Evolutionary conservation across 306 rosid genomes (phyloP).

Genomic region (Luffa acutangula): DNA sequence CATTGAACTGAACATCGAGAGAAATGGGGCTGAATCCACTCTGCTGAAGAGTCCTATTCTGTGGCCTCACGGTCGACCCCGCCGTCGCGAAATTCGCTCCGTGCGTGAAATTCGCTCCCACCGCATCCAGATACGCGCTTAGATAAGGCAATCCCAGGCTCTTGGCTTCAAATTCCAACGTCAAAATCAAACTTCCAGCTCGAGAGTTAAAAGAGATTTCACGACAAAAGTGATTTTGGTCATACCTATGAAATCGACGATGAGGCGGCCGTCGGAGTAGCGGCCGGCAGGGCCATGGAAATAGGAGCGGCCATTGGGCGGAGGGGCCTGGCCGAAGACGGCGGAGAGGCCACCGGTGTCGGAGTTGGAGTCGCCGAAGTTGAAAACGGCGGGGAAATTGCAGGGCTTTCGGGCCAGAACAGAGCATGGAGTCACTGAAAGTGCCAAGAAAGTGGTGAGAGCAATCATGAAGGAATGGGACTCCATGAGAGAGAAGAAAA

Average conservation of each 20-base stretch:
- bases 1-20: constrained; percentile 40
- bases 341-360: constrained; percentile 95
- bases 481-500: background rate
- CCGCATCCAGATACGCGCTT: constrained; percentile 57
- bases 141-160: constrained; percentile 39
- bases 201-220: too few species aligned
- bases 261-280: constrained; percentile 76
- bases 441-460: constrained; percentile 11
- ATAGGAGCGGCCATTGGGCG: constrained; percentile 56
- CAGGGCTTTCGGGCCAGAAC: constrained; percentile 19
- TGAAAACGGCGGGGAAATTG: constrained; percentile 68
- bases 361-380: constrained; percentile 87
- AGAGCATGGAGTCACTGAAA: constrained; percentile 18
- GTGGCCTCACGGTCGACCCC: constrained; percentile 61
- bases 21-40: constrained; percentile 69
- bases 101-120: constrained; percentile 54
- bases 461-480: constrained; percentile 6
- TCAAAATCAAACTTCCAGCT: background rate
- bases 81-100: constrained; percentile 84
- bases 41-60: constrained; percentile 44
- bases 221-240: too few species aligned
- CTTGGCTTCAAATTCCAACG: constrained; percentile 31
- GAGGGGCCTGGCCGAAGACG: constrained; percentile 60
- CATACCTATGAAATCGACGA: constrained; percentile 64
- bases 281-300: constrained; percentile 50